Base-by-base conservation (phyloP, 306 rosid genomes). In the Acacia melanoxylon region DNA sequence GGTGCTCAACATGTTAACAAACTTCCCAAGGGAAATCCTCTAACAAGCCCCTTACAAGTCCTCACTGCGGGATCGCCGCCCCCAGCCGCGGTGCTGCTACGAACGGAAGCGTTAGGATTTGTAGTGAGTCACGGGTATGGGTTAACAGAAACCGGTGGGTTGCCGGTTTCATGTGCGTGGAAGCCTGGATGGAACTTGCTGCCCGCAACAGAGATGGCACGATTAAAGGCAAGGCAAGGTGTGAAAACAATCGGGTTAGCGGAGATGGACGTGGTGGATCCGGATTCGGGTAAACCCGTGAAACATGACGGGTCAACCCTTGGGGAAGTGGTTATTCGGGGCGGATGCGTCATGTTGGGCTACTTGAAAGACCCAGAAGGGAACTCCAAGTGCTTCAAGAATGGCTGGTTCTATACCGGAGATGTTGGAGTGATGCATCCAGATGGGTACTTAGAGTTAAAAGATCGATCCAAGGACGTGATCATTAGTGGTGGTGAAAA, bases 61-160 rank as follows among this genome's bases (percentile, higher is more conserved):
- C 71, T 89, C 11, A 93, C 94, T 0, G 98, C 90, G 14, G 98
- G 93, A 11, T 90, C 98, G 0, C 97, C 98, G 0, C 98, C 97
- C 0, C 93, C 93, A 0, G 84, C 94, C 0, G 58, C 92, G 6
- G 86, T 91, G 14, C 89, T 93, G 4, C 25, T n/a, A 10, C 82
- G 91, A 0, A 83, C 92, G 0, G 98, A 93, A 49, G 77, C 90
- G 0, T 33, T 91, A 0, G 97, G 97, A 0, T 93, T 93, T 6
- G 78, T 41, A 0, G 93, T 91, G 46, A 78, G 83, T 20, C 98
- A 93, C 31, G 97, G 90, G 0, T 93, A 90, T 29, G 98, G 98
- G 0, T 9, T 93, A 37, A 93, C 97, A 0, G 97, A 93, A 65
- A 86, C 91, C 0, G 89, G 54, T 0, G 97, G 92, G 3, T 4